A percentile compares a stretch with the other conserved stretches of the same genome.
Evolutionary conservation across 73 alveolate genomes (phyloP).

Genomic region (Paramecium tetraurelia): DNA sequence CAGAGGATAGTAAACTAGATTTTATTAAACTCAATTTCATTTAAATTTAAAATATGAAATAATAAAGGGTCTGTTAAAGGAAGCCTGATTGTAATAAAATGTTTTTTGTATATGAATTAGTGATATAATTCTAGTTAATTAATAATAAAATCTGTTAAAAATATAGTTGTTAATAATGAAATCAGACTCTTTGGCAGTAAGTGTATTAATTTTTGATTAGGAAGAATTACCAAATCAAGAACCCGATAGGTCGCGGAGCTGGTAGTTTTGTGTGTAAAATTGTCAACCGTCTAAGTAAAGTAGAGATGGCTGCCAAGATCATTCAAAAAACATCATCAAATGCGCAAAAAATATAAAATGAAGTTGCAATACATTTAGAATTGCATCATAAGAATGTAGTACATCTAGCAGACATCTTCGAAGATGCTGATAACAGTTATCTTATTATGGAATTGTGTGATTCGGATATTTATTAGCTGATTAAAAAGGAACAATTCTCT

Average conservation of each 20-base stretch:
- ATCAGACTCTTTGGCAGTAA: constrained; percentile 38
- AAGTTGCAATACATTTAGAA: constrained; percentile 19
- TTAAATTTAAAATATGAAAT: background rate
- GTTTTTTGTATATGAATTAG: background rate
- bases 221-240: constrained; percentile 57
- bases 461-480: constrained; percentile 34
- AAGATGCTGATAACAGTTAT: constrained; percentile 53
- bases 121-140: background rate
- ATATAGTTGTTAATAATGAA: constrained; percentile 45
- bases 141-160: constrained; percentile 39
- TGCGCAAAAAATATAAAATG: background rate
- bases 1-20: background rate
- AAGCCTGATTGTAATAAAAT: background rate
- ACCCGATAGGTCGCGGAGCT: constrained; percentile 66
- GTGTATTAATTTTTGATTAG: background rate
- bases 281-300: constrained; percentile 4
- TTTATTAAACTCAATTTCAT: background rate
- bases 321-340: background rate
- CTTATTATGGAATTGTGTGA: constrained; percentile 59
- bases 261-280: constrained; percentile 59
- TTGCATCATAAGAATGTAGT: constrained; percentile 52
- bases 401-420: constrained; percentile 1
- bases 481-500: constrained; percentile 4
- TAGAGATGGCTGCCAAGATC: constrained; percentile 44
- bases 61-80: background rate